A percentile compares a stretch with the other conserved stretches of the same genome.
Conservation (phyloP, 2,329 filamentous ascomycete species). For the Beauveria scarabaeidicola region DNA sequence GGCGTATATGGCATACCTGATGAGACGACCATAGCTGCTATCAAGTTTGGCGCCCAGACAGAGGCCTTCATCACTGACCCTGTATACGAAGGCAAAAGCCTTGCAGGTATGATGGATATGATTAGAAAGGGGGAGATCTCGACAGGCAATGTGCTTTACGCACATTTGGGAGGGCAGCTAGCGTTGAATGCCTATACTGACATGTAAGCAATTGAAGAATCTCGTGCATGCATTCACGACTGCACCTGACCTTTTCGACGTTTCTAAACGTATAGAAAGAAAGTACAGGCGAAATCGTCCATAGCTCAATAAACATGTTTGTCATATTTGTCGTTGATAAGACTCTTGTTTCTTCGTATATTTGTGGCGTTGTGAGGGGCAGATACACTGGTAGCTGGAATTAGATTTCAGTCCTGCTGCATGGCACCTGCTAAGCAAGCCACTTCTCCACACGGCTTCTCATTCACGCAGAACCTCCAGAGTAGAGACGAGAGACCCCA, state of each 20-base stretch:
- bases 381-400: background rate
- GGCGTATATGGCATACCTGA: slow-evolving; percentile 61
- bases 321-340: background rate
- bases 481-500: background rate
- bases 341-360: background rate
- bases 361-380: background rate
- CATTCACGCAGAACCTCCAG: background rate
- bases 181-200: slow-evolving; percentile 58
- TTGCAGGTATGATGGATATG: slow-evolving; percentile 64
- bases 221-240: background rate
- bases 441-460: background rate
- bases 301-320: too few relatives aligned
- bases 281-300: background rate
- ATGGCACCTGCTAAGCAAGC: background rate
- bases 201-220: background rate
- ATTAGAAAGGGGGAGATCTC: slow-evolving; percentile 53
- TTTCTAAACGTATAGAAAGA: too few relatives aligned
- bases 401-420: background rate
- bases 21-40: slow-evolving; percentile 56
- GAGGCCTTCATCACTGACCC: slow-evolving; percentile 70
- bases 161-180: slow-evolving; percentile 61
- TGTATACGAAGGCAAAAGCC: slow-evolving; percentile 68
- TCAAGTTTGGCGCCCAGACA: slow-evolving; percentile 57
- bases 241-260: background rate
- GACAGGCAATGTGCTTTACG: slow-evolving; percentile 60